Evolutionary conservation across 2,329 filamentous ascomycete species (phyloP).

Genomic region (Mycosphaerella arachidis): DNA sequence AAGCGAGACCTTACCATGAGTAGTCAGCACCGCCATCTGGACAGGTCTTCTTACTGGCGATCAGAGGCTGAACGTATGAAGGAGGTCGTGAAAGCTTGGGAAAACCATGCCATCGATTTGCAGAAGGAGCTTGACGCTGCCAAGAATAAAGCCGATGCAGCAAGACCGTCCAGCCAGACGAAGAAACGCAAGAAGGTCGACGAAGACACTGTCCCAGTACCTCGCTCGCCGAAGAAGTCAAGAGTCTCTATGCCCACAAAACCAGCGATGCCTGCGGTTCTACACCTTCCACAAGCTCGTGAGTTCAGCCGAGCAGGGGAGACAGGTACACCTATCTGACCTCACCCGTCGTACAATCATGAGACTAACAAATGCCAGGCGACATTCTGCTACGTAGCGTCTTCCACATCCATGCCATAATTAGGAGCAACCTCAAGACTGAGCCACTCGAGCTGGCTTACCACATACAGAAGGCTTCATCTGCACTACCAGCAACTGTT

Average conservation of each 20-base stretch:
- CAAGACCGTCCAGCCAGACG: conserved; percentile 7
- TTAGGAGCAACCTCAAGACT: conserved; percentile 16
- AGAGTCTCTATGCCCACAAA: conserved; percentile 16
- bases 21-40: conserved; percentile 33
- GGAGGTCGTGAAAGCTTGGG: conserved; percentile 11
- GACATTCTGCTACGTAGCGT: conserved; percentile 27
- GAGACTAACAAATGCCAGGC: conserved; percentile 16
- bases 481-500: conserved; percentile 22
- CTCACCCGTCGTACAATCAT: background rate
- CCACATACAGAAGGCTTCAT: conserved; percentile 25
- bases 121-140: conserved; percentile 22
- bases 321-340: conserved; percentile 14
- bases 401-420: conserved; percentile 25
- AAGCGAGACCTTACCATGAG: conserved; percentile 22
- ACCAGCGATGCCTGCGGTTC: conserved; percentile 1
- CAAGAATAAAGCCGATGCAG: conserved; percentile 19
- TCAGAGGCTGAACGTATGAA: conserved; percentile 26
- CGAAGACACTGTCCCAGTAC: conserved; percentile 22
- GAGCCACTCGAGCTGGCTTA: conserved; percentile 24
- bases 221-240: conserved; percentile 23
- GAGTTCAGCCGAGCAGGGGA: conserved; percentile 22
- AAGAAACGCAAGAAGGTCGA: conserved; percentile 31
- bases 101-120: conserved; percentile 21
- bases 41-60: conserved; percentile 39
- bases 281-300: conserved; percentile 4